These are phyloP conservation scores for Aspergillus fumigatiaffinis DNA, from an alignment of 2,329 filamentous ascomycete genomes.

Conservation along the genomic window DNA sequence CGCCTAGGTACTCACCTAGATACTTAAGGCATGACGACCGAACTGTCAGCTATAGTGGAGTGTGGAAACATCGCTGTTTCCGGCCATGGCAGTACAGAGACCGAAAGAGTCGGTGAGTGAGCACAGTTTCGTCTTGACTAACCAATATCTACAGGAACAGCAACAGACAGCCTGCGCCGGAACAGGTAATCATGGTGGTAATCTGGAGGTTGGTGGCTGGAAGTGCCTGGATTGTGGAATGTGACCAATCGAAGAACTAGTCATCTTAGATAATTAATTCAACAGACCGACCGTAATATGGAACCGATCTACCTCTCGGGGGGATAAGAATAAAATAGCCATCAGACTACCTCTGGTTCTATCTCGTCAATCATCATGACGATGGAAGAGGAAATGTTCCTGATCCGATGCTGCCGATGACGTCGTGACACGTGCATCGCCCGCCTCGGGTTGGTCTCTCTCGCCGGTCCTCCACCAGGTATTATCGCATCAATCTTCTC, in stretches of 20 bases:
- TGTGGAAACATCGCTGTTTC: neutral
- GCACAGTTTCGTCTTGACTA: neutral
- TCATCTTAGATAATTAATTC: neutral
- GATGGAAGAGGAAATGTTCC: neutral
- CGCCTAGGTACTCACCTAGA: neutral
- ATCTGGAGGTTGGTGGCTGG: neutral
- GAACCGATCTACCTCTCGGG: too few species aligned
- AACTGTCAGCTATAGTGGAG: neutral
- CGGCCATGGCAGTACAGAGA: neutral
- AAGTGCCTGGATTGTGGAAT: slow-evolving; percentile 1
- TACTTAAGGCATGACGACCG: neutral
- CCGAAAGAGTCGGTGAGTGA: neutral
- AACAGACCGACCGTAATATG: neutral
- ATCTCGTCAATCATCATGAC: neutral
- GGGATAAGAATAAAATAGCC: too few species aligned
- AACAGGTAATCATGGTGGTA: neutral
- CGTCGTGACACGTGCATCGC: slow-evolving; percentile 21
- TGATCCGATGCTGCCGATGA: slow-evolving; percentile 10
- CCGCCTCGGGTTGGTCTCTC: slow-evolving; percentile 5
- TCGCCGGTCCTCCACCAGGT: neutral
- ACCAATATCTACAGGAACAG: neutral
- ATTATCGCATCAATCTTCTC: neutral
- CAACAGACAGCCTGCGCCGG: neutral
- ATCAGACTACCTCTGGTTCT: too few species aligned
- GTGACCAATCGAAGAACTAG: neutral